Evolutionary conservation across 352 stramenopile species (phyloP).

Genomic region (Pythium sp.): DNA sequence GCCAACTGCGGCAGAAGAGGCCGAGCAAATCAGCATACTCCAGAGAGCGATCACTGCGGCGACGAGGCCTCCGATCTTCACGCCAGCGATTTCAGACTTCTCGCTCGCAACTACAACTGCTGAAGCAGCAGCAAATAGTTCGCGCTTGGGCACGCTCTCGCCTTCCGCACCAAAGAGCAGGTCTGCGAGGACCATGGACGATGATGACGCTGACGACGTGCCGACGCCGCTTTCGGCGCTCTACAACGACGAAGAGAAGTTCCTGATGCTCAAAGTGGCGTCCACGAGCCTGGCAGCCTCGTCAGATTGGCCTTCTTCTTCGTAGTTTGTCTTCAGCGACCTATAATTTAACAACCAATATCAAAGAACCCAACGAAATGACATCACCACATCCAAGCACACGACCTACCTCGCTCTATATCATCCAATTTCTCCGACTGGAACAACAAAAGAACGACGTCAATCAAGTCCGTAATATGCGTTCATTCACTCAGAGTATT

Average conservation of each 20-base stretch:
- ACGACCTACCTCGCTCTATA: neutral
- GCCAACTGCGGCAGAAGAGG: conserved; percentile 5
- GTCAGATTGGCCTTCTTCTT: neutral
- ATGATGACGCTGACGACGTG: conserved; percentile 22
- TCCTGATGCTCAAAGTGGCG: conserved; percentile 52
- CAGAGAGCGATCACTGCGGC: conserved; percentile 16
- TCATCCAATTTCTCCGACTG: too few species aligned
- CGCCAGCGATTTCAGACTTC: neutral
- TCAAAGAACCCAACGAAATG: neutral
- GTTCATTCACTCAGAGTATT: neutral
- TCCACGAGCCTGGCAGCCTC: neutral
- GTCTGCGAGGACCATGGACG: neutral
- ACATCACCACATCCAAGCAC: neutral
- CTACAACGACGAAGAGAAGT: conserved; percentile 74
- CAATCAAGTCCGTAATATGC: neutral
- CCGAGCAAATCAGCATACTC: conserved; percentile 12
- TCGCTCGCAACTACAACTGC: neutral
- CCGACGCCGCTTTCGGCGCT: conserved; percentile 61
- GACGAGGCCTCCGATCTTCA: conserved; percentile 1
- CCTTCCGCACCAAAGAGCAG: neutral
- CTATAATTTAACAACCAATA: neutral
- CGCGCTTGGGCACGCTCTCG: neutral
- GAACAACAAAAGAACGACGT: neutral
- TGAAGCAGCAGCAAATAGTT: neutral
- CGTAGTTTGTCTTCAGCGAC: neutral